Conservation (phyloP, 2,329 filamentous ascomycete species). For the Raffaelea albimanens region DNA sequence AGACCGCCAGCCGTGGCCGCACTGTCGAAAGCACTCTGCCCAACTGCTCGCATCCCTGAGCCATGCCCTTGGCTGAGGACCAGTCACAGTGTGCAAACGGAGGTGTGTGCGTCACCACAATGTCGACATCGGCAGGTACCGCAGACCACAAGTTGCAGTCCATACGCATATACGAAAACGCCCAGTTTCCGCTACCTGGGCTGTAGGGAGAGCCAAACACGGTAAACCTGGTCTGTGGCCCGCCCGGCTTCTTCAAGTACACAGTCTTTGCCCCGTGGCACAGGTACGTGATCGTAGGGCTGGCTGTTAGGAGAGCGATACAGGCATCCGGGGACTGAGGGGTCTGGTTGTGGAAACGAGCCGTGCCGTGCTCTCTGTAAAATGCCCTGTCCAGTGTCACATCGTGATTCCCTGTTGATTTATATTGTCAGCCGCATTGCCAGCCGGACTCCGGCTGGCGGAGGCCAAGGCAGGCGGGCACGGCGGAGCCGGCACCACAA, state of each 20-base stretch:
- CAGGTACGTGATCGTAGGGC: conserved; percentile 53
- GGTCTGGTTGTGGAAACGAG: conserved; percentile 45
- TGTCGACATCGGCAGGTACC: conserved; percentile 52
- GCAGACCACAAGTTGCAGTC: conserved; percentile 41
- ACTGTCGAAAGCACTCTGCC: conserved; percentile 47
- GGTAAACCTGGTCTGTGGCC: conserved; percentile 51
- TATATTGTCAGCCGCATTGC: too few species aligned
- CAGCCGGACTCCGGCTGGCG: too few species aligned
- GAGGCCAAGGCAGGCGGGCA: too few species aligned
- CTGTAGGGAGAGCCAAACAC: conserved; percentile 66
- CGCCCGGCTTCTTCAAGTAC: conserved; percentile 40
- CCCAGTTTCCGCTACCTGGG: conserved; percentile 49
- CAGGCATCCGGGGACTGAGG: conserved; percentile 45
- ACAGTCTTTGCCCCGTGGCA: conserved; percentile 46
- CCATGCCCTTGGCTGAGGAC: conserved; percentile 21
- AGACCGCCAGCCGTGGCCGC: conserved; percentile 55
- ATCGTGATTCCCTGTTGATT: conserved; percentile 59
- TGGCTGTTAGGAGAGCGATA: conserved; percentile 42
- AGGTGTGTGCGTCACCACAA: conserved; percentile 65
- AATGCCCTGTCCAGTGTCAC: conserved; percentile 59
- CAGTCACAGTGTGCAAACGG: conserved; percentile 51
- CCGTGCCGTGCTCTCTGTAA: conserved; percentile 42
- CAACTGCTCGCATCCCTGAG: conserved; percentile 52
- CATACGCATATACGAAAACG: conserved; percentile 49
- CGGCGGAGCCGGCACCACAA: background rate